phyloP scores from a whole-genome alignment of 345 rosid species.

The Eucalyptus paniculata region DNA sequence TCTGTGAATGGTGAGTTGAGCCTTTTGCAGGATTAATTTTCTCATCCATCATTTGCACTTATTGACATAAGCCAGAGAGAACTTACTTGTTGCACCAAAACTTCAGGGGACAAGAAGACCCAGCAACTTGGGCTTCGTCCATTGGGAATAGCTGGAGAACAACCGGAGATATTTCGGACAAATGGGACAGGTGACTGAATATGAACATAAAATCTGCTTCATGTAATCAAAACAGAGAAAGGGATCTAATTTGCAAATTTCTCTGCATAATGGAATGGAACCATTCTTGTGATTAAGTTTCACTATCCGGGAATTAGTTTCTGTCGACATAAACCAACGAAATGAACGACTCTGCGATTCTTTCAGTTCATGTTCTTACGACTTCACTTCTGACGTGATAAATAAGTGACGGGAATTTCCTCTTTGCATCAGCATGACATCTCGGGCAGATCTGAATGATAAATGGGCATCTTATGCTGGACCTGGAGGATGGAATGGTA shows the following conservation, averaged over 20 bases:
- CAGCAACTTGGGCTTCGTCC: conserved; percentile 50
- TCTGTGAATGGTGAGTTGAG: conserved; percentile 50
- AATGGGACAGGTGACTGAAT: conserved; percentile 29
- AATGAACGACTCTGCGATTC: neutral
- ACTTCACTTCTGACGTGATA: neutral
- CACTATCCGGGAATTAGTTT: neutral
- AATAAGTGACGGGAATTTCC: neutral
- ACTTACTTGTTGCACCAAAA: neutral
- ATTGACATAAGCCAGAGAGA: neutral
- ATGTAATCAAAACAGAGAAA: neutral
- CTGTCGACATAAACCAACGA: neutral
- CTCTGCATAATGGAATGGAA: neutral
- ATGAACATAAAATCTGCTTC: neutral
- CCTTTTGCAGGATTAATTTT: neutral
- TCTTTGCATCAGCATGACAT: conserved; percentile 24
- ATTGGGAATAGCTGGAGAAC: conserved; percentile 72
- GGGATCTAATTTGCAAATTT: neutral
- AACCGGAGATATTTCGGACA: conserved; percentile 34
- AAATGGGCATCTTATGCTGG: conserved; percentile 52
- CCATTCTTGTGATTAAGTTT: neutral
- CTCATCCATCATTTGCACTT: neutral
- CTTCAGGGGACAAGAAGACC: conserved; percentile 48
- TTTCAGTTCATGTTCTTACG: neutral
- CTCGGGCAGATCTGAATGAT: conserved; percentile 39
- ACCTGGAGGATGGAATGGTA: conserved; percentile 75